Evolutionary conservation across 192 early-diverging fungal genomes (phyloP), one percentile per base, ranked within the genome.

Genomic region (Gaertneriomyces semiglobifer): DNA sequence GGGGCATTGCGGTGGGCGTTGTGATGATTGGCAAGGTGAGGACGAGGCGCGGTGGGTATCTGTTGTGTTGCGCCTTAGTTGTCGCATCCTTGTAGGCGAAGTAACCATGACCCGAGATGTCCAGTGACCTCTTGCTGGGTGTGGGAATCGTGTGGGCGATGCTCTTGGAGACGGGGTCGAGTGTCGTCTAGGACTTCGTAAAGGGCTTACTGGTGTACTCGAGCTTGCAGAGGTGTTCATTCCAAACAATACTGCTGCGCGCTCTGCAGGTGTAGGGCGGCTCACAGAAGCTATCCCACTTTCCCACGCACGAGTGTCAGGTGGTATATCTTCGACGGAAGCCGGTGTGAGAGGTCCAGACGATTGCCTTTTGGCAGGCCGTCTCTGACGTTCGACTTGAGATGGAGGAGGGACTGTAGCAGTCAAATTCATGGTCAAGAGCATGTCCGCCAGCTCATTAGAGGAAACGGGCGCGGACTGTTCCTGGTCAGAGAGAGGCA

Each of bases 281-380:
- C 16, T 57, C 20, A 14, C 14, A 38, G 19, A 12, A 33, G 38
- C 12, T 5, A 14, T 14, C 12, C 55, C 14, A 38, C 33, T 38
- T 39, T 38, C 18, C 16, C 39, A 39, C 55, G 16, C n/a, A 33
- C 16, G 18, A 33, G 55, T 14, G 55, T 18, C 48, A n/a, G 18
- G 20, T 38, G 55, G 16, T 14, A 33, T 39, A 16, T 57, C 55
- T 57, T 16, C 42, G 12, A n/a, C 44, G 2, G 39, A 14, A 14
- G 65, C 46, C 39, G 42, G 19, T 7, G 65, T 66, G 18, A 66
- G 45, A 7, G 65, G 65, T n/a, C 65, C 65, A 6, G 65, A 66
- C 16, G 54, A 58, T 43, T 66, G 65, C 6, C 65, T n/a, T n/a
- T 56, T 38, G 33, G 58, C 56, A 1, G 55, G 25, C 11, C 65